Percentiles rank a stretch among this genome's conserved stretches.
These are phyloP conservation scores for Patellifolia procumbens DNA, from an alignment of 179 eudicot species.

Conservation along the genomic window DNA sequence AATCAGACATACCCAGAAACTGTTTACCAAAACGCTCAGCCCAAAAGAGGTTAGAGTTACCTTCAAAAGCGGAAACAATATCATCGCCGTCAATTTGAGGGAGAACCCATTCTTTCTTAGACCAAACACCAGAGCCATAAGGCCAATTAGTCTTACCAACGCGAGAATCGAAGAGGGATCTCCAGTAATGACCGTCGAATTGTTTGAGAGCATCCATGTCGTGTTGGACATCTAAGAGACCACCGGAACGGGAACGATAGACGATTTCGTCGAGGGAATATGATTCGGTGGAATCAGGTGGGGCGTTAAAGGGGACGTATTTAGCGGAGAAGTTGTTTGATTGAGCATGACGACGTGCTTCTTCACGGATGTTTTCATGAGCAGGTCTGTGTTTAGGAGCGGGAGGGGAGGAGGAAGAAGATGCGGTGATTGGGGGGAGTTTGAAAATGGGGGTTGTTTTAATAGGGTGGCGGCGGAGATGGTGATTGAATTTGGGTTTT, in stretches of 20 bases:
- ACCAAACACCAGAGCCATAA: slow-evolving; percentile 87
- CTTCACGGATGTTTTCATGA: slow-evolving; percentile 73
- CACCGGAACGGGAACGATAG: slow-evolving; percentile 71
- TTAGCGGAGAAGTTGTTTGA: slow-evolving; percentile 55
- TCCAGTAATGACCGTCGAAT: slow-evolving; percentile 69
- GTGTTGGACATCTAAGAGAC: slow-evolving; percentile 70
- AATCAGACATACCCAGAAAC: slow-evolving; percentile 72
- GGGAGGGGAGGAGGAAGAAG: slow-evolving; percentile 21
- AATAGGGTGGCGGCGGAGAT: not conserved
- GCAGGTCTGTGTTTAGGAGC: slow-evolving; percentile 43
- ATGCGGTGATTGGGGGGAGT: slow-evolving; percentile 29
- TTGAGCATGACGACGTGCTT: slow-evolving; percentile 53
- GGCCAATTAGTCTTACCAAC: slow-evolving; percentile 87
- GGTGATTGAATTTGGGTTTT: not conserved
- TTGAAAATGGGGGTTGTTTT: slow-evolving; percentile 24
- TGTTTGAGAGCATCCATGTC: slow-evolving; percentile 60
- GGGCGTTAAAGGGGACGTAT: slow-evolving; percentile 55
- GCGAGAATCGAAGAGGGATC: slow-evolving; percentile 65
- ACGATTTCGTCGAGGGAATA: slow-evolving; percentile 83
- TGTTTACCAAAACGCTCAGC: slow-evolving; percentile 82
- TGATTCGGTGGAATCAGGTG: slow-evolving; percentile 47
- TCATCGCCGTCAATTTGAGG: slow-evolving; percentile 74
- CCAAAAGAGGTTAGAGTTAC: slow-evolving; percentile 86
- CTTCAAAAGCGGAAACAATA: slow-evolving; percentile 74
- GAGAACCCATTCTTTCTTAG: slow-evolving; percentile 84